Base-by-base conservation (phyloP, 495 filamentous ascomycete genomes). In the Cercophora scortea region DNA sequence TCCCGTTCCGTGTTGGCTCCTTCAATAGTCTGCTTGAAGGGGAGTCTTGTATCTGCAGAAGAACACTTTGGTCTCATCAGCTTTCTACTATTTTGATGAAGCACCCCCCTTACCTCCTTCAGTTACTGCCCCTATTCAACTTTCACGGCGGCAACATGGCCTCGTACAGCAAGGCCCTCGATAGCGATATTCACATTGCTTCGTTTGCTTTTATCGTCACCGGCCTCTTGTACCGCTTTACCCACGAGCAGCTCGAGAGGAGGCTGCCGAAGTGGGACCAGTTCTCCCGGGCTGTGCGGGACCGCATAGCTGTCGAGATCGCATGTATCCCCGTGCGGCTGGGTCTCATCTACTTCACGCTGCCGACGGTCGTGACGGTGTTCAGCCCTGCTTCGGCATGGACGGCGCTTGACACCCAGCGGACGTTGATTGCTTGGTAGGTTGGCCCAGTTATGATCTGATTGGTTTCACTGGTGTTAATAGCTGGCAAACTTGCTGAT, bases 181-280 rank as follows among this genome's bases (percentile, higher is more conserved):
- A 46, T 11, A 35, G 44, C 44, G 44, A 46, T 13, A 35, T 46
- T 2, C 44, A 46, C 10, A 46, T 46, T 13, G 44, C 44, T 19
- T 46, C 44, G 5, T 35, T 46, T n/a, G 25, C 44, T 11, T 46
- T 46, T 25, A 46, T 46, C 25, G 44, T 46, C 44, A 46, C 44
- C 13, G 44, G 44, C 25, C 44, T 46, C 11, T n/a, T 46, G 9
- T 46, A 46, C 32, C 44, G 44, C 3, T 35, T 46, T 25, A 35
- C 44, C 10, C 44, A 46, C 10, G 44, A 46, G 25, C 44, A 46
- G 25, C 44, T 46, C 32, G 44, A 46, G 25, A 13, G 11, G 12
- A 12, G 25, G 25, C 19, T 46, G 19, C 44, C 44, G 12, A 46
- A 46, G 16, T 46, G 44, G 44, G 13, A 33, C 25, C 32, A 33